A percentile compares a stretch with the other conserved stretches of the same genome.
phyloP scores from a whole-genome alignment of 2,329 filamentous ascomycete genomes.

The Nannizzia gypsea region DNA sequence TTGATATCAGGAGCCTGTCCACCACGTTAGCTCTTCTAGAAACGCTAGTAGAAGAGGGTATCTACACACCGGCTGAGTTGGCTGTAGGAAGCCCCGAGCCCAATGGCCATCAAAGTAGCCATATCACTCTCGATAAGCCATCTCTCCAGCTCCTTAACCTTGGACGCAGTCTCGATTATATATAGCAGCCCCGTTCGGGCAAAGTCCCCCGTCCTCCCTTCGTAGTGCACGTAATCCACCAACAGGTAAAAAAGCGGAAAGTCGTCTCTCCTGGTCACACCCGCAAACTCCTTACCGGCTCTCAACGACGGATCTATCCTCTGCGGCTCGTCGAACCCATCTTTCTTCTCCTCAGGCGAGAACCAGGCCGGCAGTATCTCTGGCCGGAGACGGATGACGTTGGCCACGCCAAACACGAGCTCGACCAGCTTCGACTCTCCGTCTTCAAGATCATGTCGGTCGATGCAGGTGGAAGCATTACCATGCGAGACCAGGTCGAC shows the following conservation, averaged over 20 bases:
- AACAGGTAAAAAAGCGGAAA: conserved; percentile 93
- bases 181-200: conserved; percentile 87
- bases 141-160: conserved; percentile 69
- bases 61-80: conserved; percentile 47
- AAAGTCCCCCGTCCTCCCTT: conserved; percentile 90
- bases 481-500: conserved; percentile 77
- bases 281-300: conserved; percentile 58
- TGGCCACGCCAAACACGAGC: conserved; percentile 87
- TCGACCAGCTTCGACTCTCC: conserved; percentile 85
- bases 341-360: conserved; percentile 43
- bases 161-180: conserved; percentile 85
- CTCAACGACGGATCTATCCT: conserved; percentile 29
- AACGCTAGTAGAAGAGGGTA: neutral
- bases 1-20: conserved; percentile 61
- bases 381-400: conserved; percentile 85
- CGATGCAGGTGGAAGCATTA: conserved; percentile 24
- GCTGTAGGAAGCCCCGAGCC: conserved; percentile 66
- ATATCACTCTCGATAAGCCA: conserved; percentile 97
- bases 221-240: conserved; percentile 92
- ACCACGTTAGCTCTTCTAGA: conserved; percentile 5
- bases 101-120: conserved; percentile 93
- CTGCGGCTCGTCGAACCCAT: conserved; percentile 25
- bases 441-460: conserved; percentile 44
- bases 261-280: conserved; percentile 75
- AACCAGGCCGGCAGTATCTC: conserved; percentile 88